Conservation (phyloP, 139 green algal species). For the Parachlorella kessleri region DNA sequence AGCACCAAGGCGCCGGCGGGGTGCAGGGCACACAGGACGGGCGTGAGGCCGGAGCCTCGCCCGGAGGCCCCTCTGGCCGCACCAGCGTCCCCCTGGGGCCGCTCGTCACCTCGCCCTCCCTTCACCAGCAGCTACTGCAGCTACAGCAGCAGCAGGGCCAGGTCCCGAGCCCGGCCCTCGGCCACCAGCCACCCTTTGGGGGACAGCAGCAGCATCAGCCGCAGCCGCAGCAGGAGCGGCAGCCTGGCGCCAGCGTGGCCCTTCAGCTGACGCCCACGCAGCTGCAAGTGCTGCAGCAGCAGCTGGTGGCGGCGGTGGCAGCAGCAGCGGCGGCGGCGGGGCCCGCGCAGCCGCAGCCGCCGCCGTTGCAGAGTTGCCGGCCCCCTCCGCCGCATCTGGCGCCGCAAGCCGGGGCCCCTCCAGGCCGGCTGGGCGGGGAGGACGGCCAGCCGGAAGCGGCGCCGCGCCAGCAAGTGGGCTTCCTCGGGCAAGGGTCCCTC, state of each 20-base stretch:
- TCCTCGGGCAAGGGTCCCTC: too few species aligned
- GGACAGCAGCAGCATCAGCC: constrained; percentile 15
- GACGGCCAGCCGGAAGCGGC: too few species aligned
- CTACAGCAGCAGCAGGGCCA: background rate
- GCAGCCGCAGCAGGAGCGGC: background rate
- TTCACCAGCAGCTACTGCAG: constrained; percentile 7
- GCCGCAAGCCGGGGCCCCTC: too few species aligned
- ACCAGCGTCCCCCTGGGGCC: too few species aligned
- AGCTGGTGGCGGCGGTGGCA: background rate
- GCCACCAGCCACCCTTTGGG: too few species aligned
- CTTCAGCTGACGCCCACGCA: background rate
- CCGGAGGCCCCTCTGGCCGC: background rate
- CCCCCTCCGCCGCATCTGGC: too few species aligned
- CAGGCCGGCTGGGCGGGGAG: too few species aligned
- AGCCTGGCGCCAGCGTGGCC: too few species aligned
- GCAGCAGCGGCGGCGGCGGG: background rate
- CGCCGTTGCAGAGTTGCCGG: too few species aligned
- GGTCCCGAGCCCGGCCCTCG: too few species aligned
- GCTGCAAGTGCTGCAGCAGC: background rate
- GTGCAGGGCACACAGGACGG: background rate
- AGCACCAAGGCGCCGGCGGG: constrained; percentile 4
- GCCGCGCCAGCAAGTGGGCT: too few species aligned
- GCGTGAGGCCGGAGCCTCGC: background rate
- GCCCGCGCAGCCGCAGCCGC: background rate
- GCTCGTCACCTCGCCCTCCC: background rate